phyloP scores from a whole-genome alignment of 257 asterid genomes.

The Paulownia fortunei region DNA sequence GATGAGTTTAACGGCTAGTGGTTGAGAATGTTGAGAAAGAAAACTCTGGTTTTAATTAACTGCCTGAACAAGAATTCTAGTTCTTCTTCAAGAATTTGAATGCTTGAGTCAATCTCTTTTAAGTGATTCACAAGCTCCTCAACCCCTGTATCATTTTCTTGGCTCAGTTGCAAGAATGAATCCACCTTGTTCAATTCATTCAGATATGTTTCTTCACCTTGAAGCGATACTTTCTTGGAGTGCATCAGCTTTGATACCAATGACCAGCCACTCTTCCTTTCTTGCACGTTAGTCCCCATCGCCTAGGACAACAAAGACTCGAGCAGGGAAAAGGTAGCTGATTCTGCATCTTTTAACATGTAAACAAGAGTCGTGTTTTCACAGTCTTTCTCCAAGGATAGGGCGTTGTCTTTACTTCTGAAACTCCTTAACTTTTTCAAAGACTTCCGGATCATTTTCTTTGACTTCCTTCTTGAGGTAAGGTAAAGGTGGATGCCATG shows the following conservation, averaged over 20 bases:
- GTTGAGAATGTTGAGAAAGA: no score
- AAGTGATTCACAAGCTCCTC: constrained; percentile 34
- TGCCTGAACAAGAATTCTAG: constrained; percentile 42
- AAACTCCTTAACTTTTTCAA: constrained; percentile 32
- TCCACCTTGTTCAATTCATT: constrained; percentile 36
- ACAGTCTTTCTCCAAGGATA: not conserved
- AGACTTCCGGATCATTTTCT: constrained; percentile 43
- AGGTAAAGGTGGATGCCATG: constrained; percentile 24
- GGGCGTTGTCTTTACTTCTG: not conserved
- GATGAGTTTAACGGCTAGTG: constrained; percentile 14
- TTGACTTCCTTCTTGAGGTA: constrained; percentile 25
- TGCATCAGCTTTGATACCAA: constrained; percentile 39
- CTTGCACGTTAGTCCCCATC: constrained; percentile 26
- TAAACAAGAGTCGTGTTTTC: constrained; percentile 12
- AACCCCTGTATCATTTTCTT: not conserved
- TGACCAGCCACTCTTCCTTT: constrained; percentile 29
- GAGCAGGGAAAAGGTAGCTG: constrained; percentile 30
- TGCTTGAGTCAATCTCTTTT: constrained; percentile 39
- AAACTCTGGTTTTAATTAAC: constrained; percentile 50
- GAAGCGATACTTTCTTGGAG: constrained; percentile 20
- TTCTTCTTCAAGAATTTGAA: constrained; percentile 40
- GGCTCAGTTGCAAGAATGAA: constrained; percentile 20
- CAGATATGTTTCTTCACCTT: not conserved
- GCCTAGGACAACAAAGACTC: constrained; percentile 35
- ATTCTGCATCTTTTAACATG: constrained; percentile 39